Evolutionary conservation across 2,329 filamentous ascomycete species (phyloP).

Genomic region (Dactylellina parvicollis): DNA sequence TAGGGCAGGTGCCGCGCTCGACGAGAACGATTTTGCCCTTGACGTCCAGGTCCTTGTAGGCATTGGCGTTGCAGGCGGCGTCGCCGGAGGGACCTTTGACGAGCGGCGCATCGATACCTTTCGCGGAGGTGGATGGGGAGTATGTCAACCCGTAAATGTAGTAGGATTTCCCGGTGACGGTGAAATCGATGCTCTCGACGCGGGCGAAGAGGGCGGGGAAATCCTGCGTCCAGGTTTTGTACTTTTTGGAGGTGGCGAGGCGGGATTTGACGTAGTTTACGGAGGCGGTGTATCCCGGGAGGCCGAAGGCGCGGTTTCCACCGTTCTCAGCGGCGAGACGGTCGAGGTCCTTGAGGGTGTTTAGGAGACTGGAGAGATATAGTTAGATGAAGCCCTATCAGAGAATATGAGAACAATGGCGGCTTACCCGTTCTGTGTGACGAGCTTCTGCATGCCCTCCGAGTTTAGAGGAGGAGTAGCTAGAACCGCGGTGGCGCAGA

Average conservation of each 20-base stretch:
- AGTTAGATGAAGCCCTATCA: background rate
- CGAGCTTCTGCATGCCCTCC: slow-evolving; percentile 61
- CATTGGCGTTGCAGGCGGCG: slow-evolving; percentile 61
- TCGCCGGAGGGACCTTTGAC: slow-evolving; percentile 62
- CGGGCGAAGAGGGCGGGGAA: slow-evolving; percentile 64
- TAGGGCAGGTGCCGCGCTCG: slow-evolving; percentile 61
- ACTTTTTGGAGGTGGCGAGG: slow-evolving; percentile 57
- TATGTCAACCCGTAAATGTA: slow-evolving; percentile 64
- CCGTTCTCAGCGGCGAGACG: slow-evolving; percentile 68
- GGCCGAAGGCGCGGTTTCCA: slow-evolving; percentile 70
- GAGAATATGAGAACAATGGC: background rate
- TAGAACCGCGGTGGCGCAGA: slow-evolving; percentile 20
- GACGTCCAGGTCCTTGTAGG: slow-evolving; percentile 62
- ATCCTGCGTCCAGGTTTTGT: slow-evolving; percentile 64
- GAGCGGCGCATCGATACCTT: slow-evolving; percentile 63
- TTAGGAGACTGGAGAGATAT: slow-evolving; percentile 63
- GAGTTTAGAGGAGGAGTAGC: slow-evolving; percentile 57
- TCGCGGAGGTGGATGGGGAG: slow-evolving; percentile 64
- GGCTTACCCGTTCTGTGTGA: slow-evolving; percentile 61
- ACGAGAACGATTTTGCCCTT: slow-evolving; percentile 62
- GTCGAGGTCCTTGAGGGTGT: slow-evolving; percentile 68
- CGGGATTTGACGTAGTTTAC: slow-evolving; percentile 68
- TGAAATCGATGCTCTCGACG: slow-evolving; percentile 63
- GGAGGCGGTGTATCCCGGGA: slow-evolving; percentile 70
- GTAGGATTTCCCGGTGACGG: slow-evolving; percentile 60